These are phyloP conservation scores for Solanum peruvianum DNA, from an alignment of 257 asterid genomes.

Conservation along the genomic window DNA sequence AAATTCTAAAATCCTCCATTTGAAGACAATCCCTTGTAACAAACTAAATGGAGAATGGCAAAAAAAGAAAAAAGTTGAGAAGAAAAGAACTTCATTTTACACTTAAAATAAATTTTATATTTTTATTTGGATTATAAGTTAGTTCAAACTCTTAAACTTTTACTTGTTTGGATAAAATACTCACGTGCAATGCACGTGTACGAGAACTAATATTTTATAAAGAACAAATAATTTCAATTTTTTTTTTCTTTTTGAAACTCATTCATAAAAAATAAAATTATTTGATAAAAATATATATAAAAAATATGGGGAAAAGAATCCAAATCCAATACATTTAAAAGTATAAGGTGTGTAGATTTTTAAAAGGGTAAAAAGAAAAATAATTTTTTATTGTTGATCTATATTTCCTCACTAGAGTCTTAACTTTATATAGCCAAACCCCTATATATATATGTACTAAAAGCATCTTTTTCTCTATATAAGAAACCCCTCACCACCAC, in stretches of 20 bases:
- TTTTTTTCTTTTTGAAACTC: background rate
- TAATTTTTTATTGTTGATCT: background rate
- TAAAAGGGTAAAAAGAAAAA: background rate
- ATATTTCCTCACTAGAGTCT: background rate
- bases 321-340: background rate
- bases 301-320: background rate
- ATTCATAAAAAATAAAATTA: background rate
- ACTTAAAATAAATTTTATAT: background rate
- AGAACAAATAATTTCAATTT: background rate
- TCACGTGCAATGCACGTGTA: background rate
- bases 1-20: too few species aligned
- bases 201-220: background rate
- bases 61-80: too few species aligned
- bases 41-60: too few species aligned
- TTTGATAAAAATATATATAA: background rate
- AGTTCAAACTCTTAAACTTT: background rate
- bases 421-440: background rate
- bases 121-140: background rate
- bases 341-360: background rate
- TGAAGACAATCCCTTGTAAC: too few species aligned
- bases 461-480: background rate
- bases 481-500: background rate
- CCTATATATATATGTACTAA: background rate
- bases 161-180: background rate
- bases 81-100: too few species aligned